Evolutionary conservation across 352 stramenopile species (phyloP).

Genomic region (Phytophthora pseudosyringae): DNA sequence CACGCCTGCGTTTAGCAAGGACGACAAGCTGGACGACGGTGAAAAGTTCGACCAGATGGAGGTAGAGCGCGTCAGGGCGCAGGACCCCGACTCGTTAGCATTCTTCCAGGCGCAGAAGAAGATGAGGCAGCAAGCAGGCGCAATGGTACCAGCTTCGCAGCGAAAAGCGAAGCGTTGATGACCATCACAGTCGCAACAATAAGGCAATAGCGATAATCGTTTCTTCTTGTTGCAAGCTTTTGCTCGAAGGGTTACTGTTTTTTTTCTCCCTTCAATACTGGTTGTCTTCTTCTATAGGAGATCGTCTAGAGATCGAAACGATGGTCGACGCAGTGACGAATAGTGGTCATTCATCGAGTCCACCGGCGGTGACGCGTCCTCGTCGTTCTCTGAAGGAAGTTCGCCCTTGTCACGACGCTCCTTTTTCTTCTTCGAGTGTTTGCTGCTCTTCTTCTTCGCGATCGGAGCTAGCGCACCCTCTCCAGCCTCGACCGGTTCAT

Average conservation of each 20-base stretch:
- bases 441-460: conserved; percentile 51
- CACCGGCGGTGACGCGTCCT: background rate
- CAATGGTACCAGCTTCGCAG: conserved; percentile 29
- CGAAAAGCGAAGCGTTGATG: conserved; percentile 36
- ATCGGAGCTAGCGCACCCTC: conserved; percentile 4
- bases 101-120: conserved; percentile 94
- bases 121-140: conserved; percentile 62
- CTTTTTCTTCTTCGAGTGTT: conserved; percentile 66
- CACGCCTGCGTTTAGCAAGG: conserved; percentile 41
- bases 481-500: conserved; percentile 22
- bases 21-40: conserved; percentile 90
- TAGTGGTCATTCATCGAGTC: conserved; percentile 27
- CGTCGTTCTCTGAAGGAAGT: conserved; percentile 8
- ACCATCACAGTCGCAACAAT: background rate
- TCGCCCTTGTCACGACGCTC: conserved; percentile 48
- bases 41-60: conserved; percentile 94
- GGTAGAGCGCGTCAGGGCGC: conserved; percentile 80
- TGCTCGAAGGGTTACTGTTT: background rate
- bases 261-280: background rate
- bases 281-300: conserved; percentile 14
- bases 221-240: conserved; percentile 1
- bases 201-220: background rate
- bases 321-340: conserved; percentile 28
- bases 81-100: conserved; percentile 91
- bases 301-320: conserved; percentile 26